Base-by-base conservation (phyloP, 768 basidiomycete genomes). In the Daedalea quercina region DNA sequence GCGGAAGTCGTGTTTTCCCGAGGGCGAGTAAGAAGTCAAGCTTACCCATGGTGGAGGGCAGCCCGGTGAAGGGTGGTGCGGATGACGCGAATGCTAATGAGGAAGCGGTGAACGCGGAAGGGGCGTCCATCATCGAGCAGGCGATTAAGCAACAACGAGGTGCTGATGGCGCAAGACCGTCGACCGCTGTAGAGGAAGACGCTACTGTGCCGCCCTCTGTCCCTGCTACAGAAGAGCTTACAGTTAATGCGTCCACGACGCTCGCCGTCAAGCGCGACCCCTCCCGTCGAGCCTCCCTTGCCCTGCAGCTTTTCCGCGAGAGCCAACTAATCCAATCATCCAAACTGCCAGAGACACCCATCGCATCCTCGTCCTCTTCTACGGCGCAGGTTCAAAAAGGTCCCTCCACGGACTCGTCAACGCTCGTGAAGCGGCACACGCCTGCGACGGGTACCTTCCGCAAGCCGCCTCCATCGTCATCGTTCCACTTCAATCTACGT, bases 231-330 rank as follows among this genome's bases (percentile, higher is more conserved):
- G 28, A 11, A 40, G 19, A 40, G 8, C 37, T 15, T 15, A 4
- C 37, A 40, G 34, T 9, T 35, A 35, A 8, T 8, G 17, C 34
- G 34, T 35, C 34, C 34, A 35, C 17, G 34, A 35, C 17, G 9
- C 8, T 35, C 34, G 9, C 17, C 17, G 19, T 40, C 67, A 63
- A 62, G 44, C 63, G 59, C 19, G 65, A 76, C 56, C 73, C 75
- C 3, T 79, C 78, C 25, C 69, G 79, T 42, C 69, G 82, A 37
- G 80, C 80, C 3, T 84, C 82, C 24, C 64, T 79, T 62, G 81
- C 81, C 0, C 79, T 78, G 22, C 78, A 82, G 51, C 74, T 79
- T 3, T 75, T 87, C 31, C 79, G 84, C 2, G 78, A 81, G 60
- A 62, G 87, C 31, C 77, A 72, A n/a, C 68, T 70, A 3, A 60